phyloP scores from a whole-genome alignment of 352 stramenopile genomes.

The Pythium aristosporum region DNA sequence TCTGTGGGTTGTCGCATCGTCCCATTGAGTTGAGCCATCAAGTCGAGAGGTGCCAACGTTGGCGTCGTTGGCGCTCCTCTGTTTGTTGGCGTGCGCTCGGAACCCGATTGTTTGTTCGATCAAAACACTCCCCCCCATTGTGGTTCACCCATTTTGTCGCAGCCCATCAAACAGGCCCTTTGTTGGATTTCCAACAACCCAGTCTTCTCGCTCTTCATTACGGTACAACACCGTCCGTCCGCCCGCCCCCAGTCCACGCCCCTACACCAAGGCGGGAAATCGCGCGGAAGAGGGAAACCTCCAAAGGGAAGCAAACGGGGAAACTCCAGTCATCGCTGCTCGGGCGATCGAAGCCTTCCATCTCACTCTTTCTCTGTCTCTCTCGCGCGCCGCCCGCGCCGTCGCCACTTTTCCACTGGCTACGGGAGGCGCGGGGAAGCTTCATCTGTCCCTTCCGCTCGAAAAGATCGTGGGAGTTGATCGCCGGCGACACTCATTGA shows the following conservation, averaged over 20 bases:
- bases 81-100: too few relatives aligned
- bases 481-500: conserved; percentile 2
- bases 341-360: background rate
- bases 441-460: background rate
- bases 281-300: background rate
- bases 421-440: background rate
- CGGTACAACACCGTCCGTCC: conserved; percentile 1
- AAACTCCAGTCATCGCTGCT: background rate
- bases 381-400: background rate
- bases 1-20: background rate
- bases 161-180: too few relatives aligned
- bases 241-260: background rate
- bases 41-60: background rate
- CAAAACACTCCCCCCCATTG: too few relatives aligned
- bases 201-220: conserved; percentile 4
- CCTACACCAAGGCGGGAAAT: background rate
- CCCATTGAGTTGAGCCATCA: background rate
- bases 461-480: conserved; percentile 4
- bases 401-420: background rate
- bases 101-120: too few relatives aligned
- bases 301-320: too few relatives aligned
- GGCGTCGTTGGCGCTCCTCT: too few relatives aligned
- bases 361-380: background rate
- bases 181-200: conserved; percentile 6
- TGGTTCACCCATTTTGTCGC: too few relatives aligned